phyloP scores from a whole-genome alignment of 352 stramenopile species.

The Phytophthora kernoviae region DNA sequence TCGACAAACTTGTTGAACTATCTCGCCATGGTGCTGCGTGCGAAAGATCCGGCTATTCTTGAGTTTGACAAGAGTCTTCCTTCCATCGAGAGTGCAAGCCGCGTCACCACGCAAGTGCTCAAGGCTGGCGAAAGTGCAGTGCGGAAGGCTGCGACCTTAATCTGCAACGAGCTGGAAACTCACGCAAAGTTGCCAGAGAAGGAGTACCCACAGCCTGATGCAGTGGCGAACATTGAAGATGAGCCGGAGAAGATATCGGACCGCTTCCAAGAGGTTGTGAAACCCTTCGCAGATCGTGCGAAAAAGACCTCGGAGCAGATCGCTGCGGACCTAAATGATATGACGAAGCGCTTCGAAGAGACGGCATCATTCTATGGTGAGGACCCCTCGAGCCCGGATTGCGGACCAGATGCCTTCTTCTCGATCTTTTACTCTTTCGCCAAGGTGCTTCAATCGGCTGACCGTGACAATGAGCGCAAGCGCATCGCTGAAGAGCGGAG shows the following conservation, averaged over 20 bases:
- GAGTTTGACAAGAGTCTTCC: conserved; percentile 78
- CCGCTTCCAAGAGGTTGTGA: conserved; percentile 77
- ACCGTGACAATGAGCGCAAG: conserved; percentile 86
- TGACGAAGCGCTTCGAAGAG: conserved; percentile 71
- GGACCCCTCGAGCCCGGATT: conserved; percentile 71
- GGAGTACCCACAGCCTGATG: conserved; percentile 37
- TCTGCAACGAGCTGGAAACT: conserved; percentile 70
- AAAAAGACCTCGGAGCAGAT: conserved; percentile 67
- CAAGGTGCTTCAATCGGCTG: conserved; percentile 78
- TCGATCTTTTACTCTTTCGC: conserved; percentile 88
- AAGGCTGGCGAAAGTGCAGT: conserved; percentile 78
- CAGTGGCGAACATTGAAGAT: conserved; percentile 23
- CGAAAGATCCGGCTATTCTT: conserved; percentile 68
- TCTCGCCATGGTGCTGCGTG: conserved; percentile 68
- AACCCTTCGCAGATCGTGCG: conserved; percentile 73
- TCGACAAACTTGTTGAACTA: conserved; percentile 87
- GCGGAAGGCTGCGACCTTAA: conserved; percentile 71
- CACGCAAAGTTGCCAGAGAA: conserved; percentile 64
- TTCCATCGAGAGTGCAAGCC: conserved; percentile 77
- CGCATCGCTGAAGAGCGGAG: conserved; percentile 80
- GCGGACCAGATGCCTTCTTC: conserved; percentile 79
- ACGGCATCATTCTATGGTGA: conserved; percentile 78
- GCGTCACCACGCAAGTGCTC: conserved; percentile 77
- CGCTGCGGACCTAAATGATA: conserved; percentile 53
- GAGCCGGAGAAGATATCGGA: conserved; percentile 54